These are phyloP conservation scores for Amanita exitialis DNA, from an alignment of 768 basidiomycete genomes.

Conservation along the genomic window DNA sequence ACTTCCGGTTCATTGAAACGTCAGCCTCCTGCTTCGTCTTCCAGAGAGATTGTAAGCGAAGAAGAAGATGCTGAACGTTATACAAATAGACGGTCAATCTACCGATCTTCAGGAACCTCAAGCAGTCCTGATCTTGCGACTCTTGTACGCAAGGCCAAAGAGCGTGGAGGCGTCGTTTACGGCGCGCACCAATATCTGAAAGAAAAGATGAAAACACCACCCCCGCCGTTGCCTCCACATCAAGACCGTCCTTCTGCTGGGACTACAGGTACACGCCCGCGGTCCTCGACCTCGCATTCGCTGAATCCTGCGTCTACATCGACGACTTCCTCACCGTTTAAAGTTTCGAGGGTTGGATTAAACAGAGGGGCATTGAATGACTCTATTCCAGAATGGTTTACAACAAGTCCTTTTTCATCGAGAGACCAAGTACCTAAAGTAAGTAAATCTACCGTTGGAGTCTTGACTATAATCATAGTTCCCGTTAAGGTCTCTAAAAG, in stretches of 20 bases:
- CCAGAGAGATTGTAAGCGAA: constrained; percentile 53
- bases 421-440: constrained; percentile 28
- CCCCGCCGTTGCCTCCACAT: constrained; percentile 34
- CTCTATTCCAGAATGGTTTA: constrained; percentile 31
- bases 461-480: constrained; percentile 3
- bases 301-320: constrained; percentile 15
- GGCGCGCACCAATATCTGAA: constrained; percentile 20
- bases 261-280: constrained; percentile 5
- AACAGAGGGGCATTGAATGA: constrained; percentile 9
- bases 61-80: constrained; percentile 61
- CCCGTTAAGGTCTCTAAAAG: constrained; percentile 38
- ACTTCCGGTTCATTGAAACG: constrained; percentile 35
- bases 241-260: constrained; percentile 18
- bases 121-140: constrained; percentile 90
- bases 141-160: constrained; percentile 75
- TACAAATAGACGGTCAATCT: constrained; percentile 75
- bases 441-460: background rate
- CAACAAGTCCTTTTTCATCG: constrained; percentile 32
- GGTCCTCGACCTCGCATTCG: constrained; percentile 32
- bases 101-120: constrained; percentile 80
- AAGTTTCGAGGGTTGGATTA: constrained; percentile 16
- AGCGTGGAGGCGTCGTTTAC: constrained; percentile 37
- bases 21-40: constrained; percentile 39
- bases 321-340: constrained; percentile 24
- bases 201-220: constrained; percentile 23